Conservation (phyloP, 257 asterid species). For the Mitragyna speciosa region DNA sequence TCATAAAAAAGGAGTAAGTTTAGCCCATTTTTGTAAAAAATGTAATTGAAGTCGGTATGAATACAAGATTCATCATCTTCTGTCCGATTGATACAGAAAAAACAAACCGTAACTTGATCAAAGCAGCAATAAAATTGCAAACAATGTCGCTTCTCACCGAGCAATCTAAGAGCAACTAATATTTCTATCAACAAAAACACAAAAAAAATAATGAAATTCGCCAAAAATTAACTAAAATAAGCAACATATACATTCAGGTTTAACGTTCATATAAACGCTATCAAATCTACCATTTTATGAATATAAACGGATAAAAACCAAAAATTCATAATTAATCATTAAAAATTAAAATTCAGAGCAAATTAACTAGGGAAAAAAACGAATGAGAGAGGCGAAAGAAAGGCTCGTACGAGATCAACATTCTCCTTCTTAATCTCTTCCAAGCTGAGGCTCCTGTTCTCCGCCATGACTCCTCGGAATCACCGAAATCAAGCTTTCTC, state of each 20-base stretch:
- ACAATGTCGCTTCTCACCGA: neutral
- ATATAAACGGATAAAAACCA: neutral
- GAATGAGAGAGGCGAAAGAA: neutral
- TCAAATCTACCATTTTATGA: neutral
- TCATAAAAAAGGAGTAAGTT: neutral
- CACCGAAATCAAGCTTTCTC: neutral
- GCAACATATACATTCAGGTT: neutral
- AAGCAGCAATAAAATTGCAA: neutral
- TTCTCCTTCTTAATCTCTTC: slow-evolving; percentile 74
- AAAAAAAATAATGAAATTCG: neutral
- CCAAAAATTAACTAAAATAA: too few species aligned
- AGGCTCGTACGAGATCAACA: slow-evolving; percentile 62
- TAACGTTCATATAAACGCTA: neutral
- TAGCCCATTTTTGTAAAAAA: too few species aligned
- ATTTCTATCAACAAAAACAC: neutral
- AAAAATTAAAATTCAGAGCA: neutral
- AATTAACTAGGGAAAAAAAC: neutral
- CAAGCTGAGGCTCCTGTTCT: slow-evolving; percentile 38
- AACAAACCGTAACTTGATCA: neutral
- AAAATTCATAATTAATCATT: neutral
- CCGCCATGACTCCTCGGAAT: slow-evolving; percentile 18
- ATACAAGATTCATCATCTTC: neutral
- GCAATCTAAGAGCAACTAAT: neutral
- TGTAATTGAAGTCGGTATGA: neutral
- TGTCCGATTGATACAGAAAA: neutral